Evolutionary conservation across 2,329 filamentous ascomycete genomes (phyloP).

Genomic region (Clonostachys byssicola): DNA sequence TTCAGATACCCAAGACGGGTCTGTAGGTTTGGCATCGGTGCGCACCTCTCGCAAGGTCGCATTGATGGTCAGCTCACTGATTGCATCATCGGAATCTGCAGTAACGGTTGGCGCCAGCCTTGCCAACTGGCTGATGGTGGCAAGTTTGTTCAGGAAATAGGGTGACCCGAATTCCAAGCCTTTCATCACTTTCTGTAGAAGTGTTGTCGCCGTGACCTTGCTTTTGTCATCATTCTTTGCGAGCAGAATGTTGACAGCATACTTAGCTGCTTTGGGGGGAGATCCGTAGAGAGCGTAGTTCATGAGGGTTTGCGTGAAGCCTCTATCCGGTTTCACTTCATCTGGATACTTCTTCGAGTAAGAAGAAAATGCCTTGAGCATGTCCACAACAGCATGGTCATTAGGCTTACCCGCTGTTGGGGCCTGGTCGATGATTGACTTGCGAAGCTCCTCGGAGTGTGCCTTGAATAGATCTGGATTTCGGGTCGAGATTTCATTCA

Average conservation of each 20-base stretch:
- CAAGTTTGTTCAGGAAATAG: slow-evolving; percentile 72
- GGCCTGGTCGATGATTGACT: slow-evolving; percentile 75
- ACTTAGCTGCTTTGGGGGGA: slow-evolving; percentile 82
- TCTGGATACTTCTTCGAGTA: slow-evolving; percentile 83
- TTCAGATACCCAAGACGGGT: slow-evolving; percentile 64
- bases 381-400: slow-evolving; percentile 75
- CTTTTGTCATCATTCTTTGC: slow-evolving; percentile 69
- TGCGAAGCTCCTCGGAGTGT: slow-evolving; percentile 87
- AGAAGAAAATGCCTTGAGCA: slow-evolving; percentile 87
- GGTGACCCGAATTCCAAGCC: slow-evolving; percentile 69
- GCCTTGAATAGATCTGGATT: slow-evolving; percentile 91
- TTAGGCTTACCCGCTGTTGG: slow-evolving; percentile 66
- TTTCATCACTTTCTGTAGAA: slow-evolving; percentile 72
- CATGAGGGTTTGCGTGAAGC: slow-evolving; percentile 76
- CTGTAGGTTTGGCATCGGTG: slow-evolving; percentile 50
- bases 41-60: slow-evolving; percentile 70
- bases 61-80: slow-evolving; percentile 73
- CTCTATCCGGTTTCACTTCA: slow-evolving; percentile 77
- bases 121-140: slow-evolving; percentile 70
- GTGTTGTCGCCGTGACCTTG: slow-evolving; percentile 77
- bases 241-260: slow-evolving; percentile 87
- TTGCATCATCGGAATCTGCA: slow-evolving; percentile 69
- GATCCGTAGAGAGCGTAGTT: slow-evolving; percentile 79
- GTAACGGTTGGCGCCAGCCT: slow-evolving; percentile 70
- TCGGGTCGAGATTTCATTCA: slow-evolving; percentile 86